These are phyloP conservation scores for Didymella keratinophila DNA, from an alignment of 2,329 filamentous ascomycete species.

Conservation along the genomic window DNA sequence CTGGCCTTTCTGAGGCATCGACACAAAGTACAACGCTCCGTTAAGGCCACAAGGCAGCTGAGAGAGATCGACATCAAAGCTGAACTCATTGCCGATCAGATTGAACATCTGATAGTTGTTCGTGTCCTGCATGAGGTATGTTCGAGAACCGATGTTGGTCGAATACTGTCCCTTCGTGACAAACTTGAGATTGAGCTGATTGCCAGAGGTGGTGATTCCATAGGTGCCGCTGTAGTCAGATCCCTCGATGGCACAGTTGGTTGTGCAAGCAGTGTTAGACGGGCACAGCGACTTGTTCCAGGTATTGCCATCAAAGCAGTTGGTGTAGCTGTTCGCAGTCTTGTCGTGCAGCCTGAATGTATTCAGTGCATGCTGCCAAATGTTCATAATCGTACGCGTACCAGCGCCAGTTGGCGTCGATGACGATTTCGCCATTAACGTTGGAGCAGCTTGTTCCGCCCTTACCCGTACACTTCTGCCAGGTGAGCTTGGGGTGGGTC, in stretches of 20 bases:
- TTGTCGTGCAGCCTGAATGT: constrained; percentile 47
- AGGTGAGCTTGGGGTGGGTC: constrained; percentile 50
- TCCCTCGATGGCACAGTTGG: constrained; percentile 51
- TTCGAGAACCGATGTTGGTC: constrained; percentile 50
- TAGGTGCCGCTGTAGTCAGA: constrained; percentile 50
- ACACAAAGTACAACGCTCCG: constrained; percentile 59
- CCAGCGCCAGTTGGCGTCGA: constrained; percentile 58
- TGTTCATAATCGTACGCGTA: background rate
- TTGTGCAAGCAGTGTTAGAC: constrained; percentile 40
- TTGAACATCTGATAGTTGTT: constrained; percentile 48
- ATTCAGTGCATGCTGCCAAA: background rate
- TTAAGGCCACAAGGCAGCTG: constrained; percentile 74
- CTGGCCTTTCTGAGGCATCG: constrained; percentile 63
- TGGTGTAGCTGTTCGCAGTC: constrained; percentile 45
- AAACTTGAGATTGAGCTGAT: constrained; percentile 63
- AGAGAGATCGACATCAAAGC: constrained; percentile 59
- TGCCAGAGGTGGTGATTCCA: constrained; percentile 61
- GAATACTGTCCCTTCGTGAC: constrained; percentile 59
- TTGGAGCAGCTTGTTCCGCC: constrained; percentile 45
- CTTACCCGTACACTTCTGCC: constrained; percentile 49
- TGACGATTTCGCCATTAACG: constrained; percentile 45
- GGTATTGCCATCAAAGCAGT: constrained; percentile 52
- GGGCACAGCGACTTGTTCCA: constrained; percentile 51
- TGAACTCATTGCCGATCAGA: constrained; percentile 49
- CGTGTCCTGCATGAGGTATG: constrained; percentile 46